Evolutionary conservation across 2,329 filamentous ascomycete genomes (phyloP).

Genomic region (Chalara sp.): DNA sequence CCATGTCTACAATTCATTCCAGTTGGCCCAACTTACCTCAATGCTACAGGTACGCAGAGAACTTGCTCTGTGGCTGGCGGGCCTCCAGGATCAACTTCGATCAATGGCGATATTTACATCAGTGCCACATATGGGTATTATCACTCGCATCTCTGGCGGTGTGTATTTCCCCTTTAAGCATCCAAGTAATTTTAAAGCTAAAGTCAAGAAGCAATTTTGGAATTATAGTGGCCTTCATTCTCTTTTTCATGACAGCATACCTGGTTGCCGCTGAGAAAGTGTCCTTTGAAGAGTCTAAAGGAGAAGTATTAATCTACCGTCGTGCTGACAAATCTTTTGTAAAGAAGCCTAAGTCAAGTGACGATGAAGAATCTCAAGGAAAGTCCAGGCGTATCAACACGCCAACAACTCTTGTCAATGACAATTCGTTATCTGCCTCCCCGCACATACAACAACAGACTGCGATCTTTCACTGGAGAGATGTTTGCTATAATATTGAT

Average conservation of each 20-base stretch:
- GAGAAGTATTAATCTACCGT: conserved; percentile 70
- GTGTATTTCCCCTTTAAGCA: neutral
- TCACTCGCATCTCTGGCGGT: conserved; percentile 29
- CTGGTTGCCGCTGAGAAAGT: conserved; percentile 57
- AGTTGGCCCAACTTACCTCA: conserved; percentile 32
- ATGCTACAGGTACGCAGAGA: conserved; percentile 28
- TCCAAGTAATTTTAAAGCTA: conserved; percentile 1
- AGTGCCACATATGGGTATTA: conserved; percentile 49
- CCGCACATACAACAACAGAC: conserved; percentile 14
- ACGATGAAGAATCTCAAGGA: too few species aligned
- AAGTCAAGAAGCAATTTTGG: conserved; percentile 47
- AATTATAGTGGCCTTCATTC: conserved; percentile 59
- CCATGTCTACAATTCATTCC: conserved; percentile 38
- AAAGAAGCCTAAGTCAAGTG: too few species aligned
- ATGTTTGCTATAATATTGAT: conserved; percentile 66
- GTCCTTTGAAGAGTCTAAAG: conserved; percentile 64
- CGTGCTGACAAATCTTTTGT: conserved; percentile 27
- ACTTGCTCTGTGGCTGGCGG: conserved; percentile 56
- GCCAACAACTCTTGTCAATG: too few species aligned
- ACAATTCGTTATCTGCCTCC: neutral
- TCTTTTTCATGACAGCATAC: conserved; percentile 57
- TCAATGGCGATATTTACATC: conserved; percentile 55
- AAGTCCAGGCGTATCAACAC: too few species aligned
- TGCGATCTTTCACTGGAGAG: conserved; percentile 26
- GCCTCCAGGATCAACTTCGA: conserved; percentile 40